Percentiles rank a stretch among this genome's conserved stretches.
Evolutionary conservation across 257 asterid species (phyloP).

Genomic region (Linaria vulgaris): DNA sequence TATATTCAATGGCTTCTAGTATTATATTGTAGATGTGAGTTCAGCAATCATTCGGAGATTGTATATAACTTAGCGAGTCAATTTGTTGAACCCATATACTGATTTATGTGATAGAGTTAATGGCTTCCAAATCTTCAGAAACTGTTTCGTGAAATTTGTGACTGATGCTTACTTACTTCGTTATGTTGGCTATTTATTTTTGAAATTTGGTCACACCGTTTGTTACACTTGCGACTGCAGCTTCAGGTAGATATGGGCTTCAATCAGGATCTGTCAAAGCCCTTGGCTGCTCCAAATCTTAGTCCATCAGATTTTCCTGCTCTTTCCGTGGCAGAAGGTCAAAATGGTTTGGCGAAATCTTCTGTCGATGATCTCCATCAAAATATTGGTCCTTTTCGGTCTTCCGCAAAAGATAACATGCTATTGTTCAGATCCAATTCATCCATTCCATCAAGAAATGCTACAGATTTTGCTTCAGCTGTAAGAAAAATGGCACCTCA

Average conservation of each 20-base stretch:
- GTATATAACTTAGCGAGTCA: not conserved
- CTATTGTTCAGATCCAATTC: conserved; percentile 51
- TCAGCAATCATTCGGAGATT: not conserved
- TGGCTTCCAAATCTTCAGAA: too few relatives aligned
- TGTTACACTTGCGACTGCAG: conserved; percentile 37
- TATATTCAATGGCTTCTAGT: conserved; percentile 8
- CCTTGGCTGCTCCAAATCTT: conserved; percentile 70
- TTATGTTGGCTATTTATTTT: not conserved
- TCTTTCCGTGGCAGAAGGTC: conserved; percentile 59
- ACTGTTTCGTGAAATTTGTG: not conserved
- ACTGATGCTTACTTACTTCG: conserved; percentile 5
- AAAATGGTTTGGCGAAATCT: conserved; percentile 47
- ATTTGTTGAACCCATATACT: too few relatives aligned
- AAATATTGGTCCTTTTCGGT: conserved; percentile 42
- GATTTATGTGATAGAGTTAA: too few relatives aligned
- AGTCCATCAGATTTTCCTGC: conserved; percentile 89
- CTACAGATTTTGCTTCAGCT: conserved; percentile 75
- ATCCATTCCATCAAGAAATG: conserved; percentile 62
- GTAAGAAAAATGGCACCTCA: conserved; percentile 76
- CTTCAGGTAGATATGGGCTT: conserved; percentile 74
- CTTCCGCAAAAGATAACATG: conserved; percentile 46
- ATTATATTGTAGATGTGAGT: conserved; percentile 1
- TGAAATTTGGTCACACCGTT: too few relatives aligned
- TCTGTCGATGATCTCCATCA: conserved; percentile 51
- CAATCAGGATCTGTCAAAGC: conserved; percentile 54